These are phyloP conservation scores for Cordyceps javanica DNA, from an alignment of 2,329 filamentous ascomycete species.

Conservation along the genomic window DNA sequence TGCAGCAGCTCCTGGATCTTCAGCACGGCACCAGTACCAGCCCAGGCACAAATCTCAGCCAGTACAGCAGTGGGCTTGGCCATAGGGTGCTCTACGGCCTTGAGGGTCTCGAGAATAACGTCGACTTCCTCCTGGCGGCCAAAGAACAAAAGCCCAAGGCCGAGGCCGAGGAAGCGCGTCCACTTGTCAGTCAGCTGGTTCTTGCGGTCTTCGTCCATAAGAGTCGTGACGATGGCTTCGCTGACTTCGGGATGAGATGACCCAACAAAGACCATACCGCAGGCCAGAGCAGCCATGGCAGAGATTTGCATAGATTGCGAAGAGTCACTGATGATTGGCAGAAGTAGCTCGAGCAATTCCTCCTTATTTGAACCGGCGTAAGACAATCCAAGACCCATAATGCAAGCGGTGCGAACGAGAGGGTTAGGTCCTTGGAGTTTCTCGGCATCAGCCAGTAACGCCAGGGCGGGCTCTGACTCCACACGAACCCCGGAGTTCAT, in stretches of 20 bases:
- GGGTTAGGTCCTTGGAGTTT: constrained; percentile 75
- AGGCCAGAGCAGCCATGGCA: constrained; percentile 87
- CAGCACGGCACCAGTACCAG: constrained; percentile 90
- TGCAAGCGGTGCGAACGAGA: constrained; percentile 72
- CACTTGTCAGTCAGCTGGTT: constrained; percentile 95
- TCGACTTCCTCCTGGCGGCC: constrained; percentile 98
- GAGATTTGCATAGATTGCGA: constrained; percentile 89
- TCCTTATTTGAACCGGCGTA: constrained; percentile 94
- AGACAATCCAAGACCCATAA: constrained; percentile 92
- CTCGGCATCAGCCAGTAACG: constrained; percentile 72
- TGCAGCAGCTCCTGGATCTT: constrained; percentile 97
- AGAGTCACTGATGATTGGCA: constrained; percentile 83
- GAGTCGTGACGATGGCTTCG: constrained; percentile 83
- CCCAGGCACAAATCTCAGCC: constrained; percentile 96
- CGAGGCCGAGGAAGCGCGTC: constrained; percentile 93
- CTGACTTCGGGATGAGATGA: constrained; percentile 87
- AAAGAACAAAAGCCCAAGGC: constrained; percentile 89
- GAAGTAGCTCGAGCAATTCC: constrained; percentile 74
- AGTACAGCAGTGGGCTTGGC: constrained; percentile 92
- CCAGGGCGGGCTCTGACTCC: constrained; percentile 85
- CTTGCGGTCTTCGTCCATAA: constrained; percentile 89
- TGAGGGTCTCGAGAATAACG: constrained; percentile 91
- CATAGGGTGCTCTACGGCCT: constrained; percentile 95
- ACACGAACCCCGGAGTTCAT: constrained; percentile 88
- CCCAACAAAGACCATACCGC: constrained; percentile 87